Evolutionary conservation across 768 basidiomycete species (phyloP), one percentile per base, ranked within the genome.

Genomic region (Auriscalpium microsporum): DNA sequence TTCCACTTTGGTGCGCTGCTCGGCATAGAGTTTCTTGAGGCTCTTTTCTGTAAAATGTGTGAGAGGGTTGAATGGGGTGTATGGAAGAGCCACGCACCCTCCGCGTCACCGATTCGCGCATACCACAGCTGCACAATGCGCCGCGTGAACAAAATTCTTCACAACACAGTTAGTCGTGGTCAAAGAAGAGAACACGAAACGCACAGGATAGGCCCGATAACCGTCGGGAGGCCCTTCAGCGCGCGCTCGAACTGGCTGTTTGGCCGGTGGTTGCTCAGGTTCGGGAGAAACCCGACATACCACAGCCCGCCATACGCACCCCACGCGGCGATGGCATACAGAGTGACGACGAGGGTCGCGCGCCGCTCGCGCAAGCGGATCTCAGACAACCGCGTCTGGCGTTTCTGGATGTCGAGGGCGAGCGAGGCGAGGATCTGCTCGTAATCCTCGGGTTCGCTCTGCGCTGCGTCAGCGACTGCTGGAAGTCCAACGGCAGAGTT

Each of bases 81-180:
- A 28, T 28, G 23, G 23, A 28, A 28, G 5, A 28, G 23, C n/a
- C 44, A 68, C 75, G 37, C 58, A 90, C 90, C 90, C 77, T 92
- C 91, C 2, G 79, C 80, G 60, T 87, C 80, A 3, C 86, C 90
- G 62, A 83, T 91, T 55, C 85, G 76, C 19, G 78, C 79, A 63
- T 90, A 93, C 89, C 88, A 91, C 56, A 86, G 76, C 66, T 91
- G 87, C 55, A 91, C 86, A 53, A 92, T 84, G 40, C 90, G 73
- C 36, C 90, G 78, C 14, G 83, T 80, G 64, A 91, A 90, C 48
- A 92, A 68, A 37, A 90, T 83, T 17, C 87, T 83, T 67, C 33
- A 5, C 35, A 23, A 21, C 9, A 38, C 19, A 14, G 10, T 54
- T 17, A 57, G 44, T 45, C 16, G 44, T 55, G 46, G 50, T 8